These are phyloP conservation scores for Alopecurus myosuroides DNA, from an alignment of 176 grass and related monocot species.

Conservation along the genomic window DNA sequence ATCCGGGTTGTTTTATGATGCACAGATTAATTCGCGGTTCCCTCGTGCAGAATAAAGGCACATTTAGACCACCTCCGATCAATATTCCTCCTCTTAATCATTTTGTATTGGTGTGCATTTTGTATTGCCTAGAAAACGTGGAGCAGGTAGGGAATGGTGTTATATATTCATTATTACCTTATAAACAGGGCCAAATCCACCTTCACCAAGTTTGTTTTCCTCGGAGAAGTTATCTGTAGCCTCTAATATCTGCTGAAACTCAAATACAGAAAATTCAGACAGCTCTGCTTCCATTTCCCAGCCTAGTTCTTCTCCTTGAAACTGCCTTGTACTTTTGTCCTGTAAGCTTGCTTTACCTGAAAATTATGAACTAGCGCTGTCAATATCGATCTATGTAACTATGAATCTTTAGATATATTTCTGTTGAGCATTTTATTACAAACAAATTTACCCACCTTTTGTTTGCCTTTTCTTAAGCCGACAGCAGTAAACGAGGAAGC, in stretches of 20 bases:
- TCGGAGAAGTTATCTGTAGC: background rate
- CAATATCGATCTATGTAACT: background rate
- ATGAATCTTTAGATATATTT: background rate
- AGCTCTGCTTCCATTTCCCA: background rate
- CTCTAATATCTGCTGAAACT: background rate
- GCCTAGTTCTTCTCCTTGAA: background rate
- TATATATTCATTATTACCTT: background rate
- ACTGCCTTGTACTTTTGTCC: background rate
- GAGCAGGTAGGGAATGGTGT: background rate
- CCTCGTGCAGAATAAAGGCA: background rate
- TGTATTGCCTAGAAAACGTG: background rate
- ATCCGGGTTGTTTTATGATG: conserved; percentile 5
- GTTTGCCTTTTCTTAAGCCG: background rate
- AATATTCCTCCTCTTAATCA: background rate
- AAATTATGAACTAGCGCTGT: background rate
- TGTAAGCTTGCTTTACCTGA: background rate
- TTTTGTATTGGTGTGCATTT: conserved; percentile 2
- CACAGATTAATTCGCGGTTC: background rate
- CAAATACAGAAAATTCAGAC: background rate
- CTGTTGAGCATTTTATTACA: background rate
- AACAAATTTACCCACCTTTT: background rate
- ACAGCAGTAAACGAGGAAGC: background rate
- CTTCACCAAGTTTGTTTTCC: conserved; percentile 4
- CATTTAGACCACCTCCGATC: background rate
- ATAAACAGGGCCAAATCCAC: background rate